Conservation (phyloP, 2,329 filamentous ascomycete species). For the Penicillium sp. region DNA sequence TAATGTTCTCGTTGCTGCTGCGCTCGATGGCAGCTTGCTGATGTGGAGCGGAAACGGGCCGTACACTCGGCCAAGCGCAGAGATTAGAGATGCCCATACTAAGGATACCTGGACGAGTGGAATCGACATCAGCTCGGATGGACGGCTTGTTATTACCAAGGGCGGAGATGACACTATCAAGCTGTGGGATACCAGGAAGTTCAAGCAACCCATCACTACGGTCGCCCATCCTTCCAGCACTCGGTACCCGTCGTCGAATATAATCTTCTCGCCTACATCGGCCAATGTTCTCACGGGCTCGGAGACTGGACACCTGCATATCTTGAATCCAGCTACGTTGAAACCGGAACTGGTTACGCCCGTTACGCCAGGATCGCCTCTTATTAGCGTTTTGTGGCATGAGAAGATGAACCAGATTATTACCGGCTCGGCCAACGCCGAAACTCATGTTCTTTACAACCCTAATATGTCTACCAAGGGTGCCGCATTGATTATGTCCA, state of each 20-base stretch:
- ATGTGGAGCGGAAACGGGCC: conserved; percentile 90
- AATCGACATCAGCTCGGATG: conserved; percentile 81
- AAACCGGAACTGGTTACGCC: conserved; percentile 75
- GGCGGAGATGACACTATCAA: conserved; percentile 91
- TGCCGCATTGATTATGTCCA: conserved; percentile 80
- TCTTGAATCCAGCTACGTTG: conserved; percentile 86
- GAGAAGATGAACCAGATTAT: conserved; percentile 91
- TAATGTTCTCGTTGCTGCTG: conserved; percentile 70
- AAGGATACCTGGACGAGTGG: conserved; percentile 84
- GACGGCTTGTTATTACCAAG: conserved; percentile 77
- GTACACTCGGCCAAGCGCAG: conserved; percentile 68
- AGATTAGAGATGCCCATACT: conserved; percentile 74
- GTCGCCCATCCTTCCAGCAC: conserved; percentile 69
- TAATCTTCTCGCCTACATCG: conserved; percentile 77
- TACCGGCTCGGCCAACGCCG: conserved; percentile 82
- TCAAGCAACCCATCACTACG: conserved; percentile 77
- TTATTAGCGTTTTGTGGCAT: conserved; percentile 86
- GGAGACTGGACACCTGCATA: conserved; percentile 73
- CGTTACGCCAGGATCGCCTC: conserved; percentile 71
- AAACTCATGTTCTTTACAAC: conserved; percentile 83
- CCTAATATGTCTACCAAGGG: conserved; percentile 70
- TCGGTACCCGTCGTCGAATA: conserved; percentile 77
- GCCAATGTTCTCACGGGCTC: conserved; percentile 84
- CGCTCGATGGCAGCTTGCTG: conserved; percentile 77
- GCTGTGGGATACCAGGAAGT: conserved; percentile 92